Conservation (phyloP, 345 rosid genomes). For the Clarkia xantiana region DNA sequence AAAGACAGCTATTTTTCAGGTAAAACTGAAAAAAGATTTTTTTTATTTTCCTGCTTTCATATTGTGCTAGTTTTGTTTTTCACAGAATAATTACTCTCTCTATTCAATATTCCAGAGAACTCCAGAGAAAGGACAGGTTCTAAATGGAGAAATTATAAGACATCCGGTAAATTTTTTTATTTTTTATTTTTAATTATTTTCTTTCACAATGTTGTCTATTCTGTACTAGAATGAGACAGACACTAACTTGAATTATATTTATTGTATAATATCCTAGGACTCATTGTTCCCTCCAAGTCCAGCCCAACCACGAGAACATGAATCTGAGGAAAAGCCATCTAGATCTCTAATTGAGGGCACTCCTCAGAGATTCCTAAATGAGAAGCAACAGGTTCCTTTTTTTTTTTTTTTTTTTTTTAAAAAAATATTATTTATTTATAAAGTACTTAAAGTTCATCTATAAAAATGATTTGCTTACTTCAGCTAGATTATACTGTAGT, state of each 20-base stretch:
- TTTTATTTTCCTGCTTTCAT: background rate
- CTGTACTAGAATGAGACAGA: background rate
- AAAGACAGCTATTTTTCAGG: slow-evolving; percentile 61
- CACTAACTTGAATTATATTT: background rate
- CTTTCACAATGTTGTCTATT: slow-evolving; percentile 5
- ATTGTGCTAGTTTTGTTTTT: background rate
- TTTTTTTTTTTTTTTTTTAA: slow-evolving; percentile 9
- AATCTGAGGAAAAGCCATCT: slow-evolving; percentile 73
- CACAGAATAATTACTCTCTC: slow-evolving; percentile 7
- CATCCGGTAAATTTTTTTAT: slow-evolving; percentile 23
- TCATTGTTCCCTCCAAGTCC: slow-evolving; percentile 6
- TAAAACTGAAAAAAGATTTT: slow-evolving; percentile 8
- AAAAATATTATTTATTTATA: background rate
- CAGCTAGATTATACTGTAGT: no score
- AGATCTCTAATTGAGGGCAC: slow-evolving; percentile 32
- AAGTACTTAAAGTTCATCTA: background rate
- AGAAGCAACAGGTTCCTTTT: slow-evolving; percentile 72
- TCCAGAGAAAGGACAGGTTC: slow-evolving; percentile 40
- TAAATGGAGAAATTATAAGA: slow-evolving; percentile 55
- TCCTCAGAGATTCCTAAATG: slow-evolving; percentile 81
- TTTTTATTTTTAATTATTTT: slow-evolving; percentile 8
- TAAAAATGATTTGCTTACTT: background rate
- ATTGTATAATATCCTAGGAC: slow-evolving; percentile 20
- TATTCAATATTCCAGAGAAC: slow-evolving; percentile 53
- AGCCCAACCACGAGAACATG: slow-evolving; percentile 31